phyloP scores from a whole-genome alignment of 495 filamentous ascomycete species.

The Hyaloscypha bicolor region DNA sequence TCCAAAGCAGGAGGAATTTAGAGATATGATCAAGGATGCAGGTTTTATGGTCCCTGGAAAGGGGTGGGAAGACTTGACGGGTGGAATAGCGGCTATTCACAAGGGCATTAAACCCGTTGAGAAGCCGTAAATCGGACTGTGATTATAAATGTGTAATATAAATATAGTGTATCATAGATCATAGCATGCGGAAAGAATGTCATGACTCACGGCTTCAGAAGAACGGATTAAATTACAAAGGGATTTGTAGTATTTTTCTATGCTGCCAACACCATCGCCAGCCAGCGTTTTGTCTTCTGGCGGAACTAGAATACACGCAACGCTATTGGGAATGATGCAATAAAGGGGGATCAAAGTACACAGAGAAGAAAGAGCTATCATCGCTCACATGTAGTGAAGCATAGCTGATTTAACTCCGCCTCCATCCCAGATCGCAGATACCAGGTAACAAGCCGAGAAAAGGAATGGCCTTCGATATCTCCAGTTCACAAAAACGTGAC shows the following conservation, averaged over 20 bases:
- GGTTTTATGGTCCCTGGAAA: constrained; percentile 83
- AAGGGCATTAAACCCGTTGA: constrained; percentile 87
- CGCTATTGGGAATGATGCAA: constrained; percentile 33
- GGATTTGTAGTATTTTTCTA: constrained; percentile 34
- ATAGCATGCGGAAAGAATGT: constrained; percentile 6
- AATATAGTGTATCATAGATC: constrained; percentile 2
- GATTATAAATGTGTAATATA: constrained; percentile 8
- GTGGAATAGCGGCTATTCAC: constrained; percentile 92
- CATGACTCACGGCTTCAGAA: constrained; percentile 1
- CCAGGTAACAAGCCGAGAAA: constrained; percentile 28
- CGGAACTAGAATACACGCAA: constrained; percentile 37
- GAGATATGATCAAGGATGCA: constrained; percentile 83
- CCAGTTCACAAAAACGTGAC: constrained; percentile 32
- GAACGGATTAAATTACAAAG: constrained; percentile 13
- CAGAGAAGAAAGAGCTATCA: constrained; percentile 35
- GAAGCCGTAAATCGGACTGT: background rate
- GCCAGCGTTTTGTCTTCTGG: constrained; percentile 29
- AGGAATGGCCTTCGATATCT: constrained; percentile 26
- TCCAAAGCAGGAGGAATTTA: constrained; percentile 80
- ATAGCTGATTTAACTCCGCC: constrained; percentile 36
- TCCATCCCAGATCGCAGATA: constrained; percentile 34
- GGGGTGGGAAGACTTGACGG: constrained; percentile 86
- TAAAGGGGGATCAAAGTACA: constrained; percentile 32
- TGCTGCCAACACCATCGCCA: constrained; percentile 23
- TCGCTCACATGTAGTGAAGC: constrained; percentile 30